Evolutionary conservation across 2,329 filamentous ascomycete species (phyloP).

Genomic region (Truncatella angustata): DNA sequence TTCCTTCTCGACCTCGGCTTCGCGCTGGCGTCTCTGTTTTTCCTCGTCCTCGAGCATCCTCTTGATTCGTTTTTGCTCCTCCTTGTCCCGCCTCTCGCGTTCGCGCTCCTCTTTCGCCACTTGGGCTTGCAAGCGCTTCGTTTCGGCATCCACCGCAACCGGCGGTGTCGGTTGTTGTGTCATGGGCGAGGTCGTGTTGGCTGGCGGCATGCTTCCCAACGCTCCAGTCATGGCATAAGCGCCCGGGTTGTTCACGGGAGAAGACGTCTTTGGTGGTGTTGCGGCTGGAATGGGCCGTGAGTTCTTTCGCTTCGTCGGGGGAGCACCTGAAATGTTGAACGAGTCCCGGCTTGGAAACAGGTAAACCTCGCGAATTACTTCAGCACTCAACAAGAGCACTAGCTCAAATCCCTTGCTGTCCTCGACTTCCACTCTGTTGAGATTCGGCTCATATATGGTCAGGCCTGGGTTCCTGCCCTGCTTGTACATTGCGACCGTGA

Average conservation of each 20-base stretch:
- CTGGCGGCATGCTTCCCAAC: slow-evolving; percentile 39
- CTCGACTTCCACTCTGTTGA: slow-evolving; percentile 86
- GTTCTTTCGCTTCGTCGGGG: slow-evolving; percentile 37
- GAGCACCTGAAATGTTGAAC: slow-evolving; percentile 68
- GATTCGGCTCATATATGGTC: slow-evolving; percentile 90
- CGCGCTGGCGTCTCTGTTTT: slow-evolving; percentile 52
- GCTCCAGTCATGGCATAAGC: slow-evolving; percentile 40
- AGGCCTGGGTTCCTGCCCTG: slow-evolving; percentile 62
- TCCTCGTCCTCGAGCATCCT: slow-evolving; percentile 67
- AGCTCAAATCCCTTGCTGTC: slow-evolving; percentile 92
- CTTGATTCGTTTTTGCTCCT: slow-evolving; percentile 57
- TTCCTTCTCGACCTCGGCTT: slow-evolving; percentile 69
- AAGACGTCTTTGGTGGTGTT: slow-evolving; percentile 22
- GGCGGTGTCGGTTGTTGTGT: slow-evolving; percentile 25
- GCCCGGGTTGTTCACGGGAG: slow-evolving; percentile 15
- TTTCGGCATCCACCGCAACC: slow-evolving; percentile 69
- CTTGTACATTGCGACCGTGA: slow-evolving; percentile 86
- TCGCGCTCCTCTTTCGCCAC: slow-evolving; percentile 55
- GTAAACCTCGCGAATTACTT: slow-evolving; percentile 65
- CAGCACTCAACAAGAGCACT: slow-evolving; percentile 63
- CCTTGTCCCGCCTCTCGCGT: slow-evolving; percentile 52
- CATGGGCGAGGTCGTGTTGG: slow-evolving; percentile 30
- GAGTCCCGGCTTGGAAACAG: slow-evolving; percentile 65
- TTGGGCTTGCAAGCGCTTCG: slow-evolving; percentile 63
- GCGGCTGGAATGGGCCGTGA: slow-evolving; percentile 36